Base-by-base conservation (phyloP, 164 flowering plant genomes). In the Magnolia kwangsiensis region DNA sequence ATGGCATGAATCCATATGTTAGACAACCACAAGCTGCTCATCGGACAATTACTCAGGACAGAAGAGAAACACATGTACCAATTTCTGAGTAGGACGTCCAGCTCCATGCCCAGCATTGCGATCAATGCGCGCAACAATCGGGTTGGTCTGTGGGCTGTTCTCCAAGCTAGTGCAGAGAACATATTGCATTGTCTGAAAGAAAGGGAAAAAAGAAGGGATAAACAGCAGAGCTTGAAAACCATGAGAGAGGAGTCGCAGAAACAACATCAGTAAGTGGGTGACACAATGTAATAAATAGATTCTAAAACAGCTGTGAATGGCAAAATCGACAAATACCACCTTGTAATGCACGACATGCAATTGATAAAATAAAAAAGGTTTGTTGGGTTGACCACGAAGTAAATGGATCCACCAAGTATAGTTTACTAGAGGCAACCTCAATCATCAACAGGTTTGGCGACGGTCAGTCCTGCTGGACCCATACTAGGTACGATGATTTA, bases 91-190 rank as follows among this genome's bases (percentile, higher is more conserved):
- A 21, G 99, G 99, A 63, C 92, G 95, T 19, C 99, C 99, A 69
- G 90, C 90, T 80, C 99, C 99, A 85, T 96, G 99, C 19, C 99
- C 99, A 74, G 99, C 89, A 78, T 96, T 94, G 71, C 89, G 80
- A 71, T 94, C 99, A 66, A 96, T 94, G 14, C 99, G 92, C 11
- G 91, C 98, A 78, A 96, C 82, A 18, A 96, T 94, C 8, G 98
- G 97, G 67, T 96, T 96, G 68, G 88, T 92, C 74, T 96, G 99
- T 20, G 90, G 97, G 82, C 93, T 94, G n/a, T 81, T 84, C 82
- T 90, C 93, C 85, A 91, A 76, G 84, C 99, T 94, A 21, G 92
- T 87, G 88, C 96, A 88, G n/a, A 96, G 83, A 27, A 86, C 85
- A 80, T 94, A 82, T 80, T 96, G 99, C 97, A 96, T 77, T 51